Evolutionary conservation across 192 early-diverging fungal species (phyloP).

Genomic region (Linnemannia elongata): DNA sequence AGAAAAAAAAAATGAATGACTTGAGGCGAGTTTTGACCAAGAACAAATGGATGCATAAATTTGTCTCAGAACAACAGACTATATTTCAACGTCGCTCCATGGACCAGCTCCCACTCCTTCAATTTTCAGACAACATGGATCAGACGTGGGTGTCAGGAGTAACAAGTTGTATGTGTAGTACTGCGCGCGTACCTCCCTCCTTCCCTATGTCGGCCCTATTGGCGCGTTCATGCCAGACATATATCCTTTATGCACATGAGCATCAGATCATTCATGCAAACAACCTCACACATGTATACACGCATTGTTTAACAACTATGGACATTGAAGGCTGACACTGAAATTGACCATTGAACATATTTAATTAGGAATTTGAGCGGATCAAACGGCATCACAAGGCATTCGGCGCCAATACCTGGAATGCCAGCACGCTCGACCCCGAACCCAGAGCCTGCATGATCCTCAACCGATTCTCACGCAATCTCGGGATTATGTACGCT

Average conservation of each 20-base stretch:
- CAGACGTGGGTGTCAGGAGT: background rate
- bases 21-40: background rate
- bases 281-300: background rate
- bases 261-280: conserved; percentile 1
- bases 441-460: conserved; percentile 57
- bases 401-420: conserved; percentile 42
- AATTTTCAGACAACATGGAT: background rate
- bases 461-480: conserved; percentile 53
- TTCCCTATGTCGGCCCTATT: too few species aligned
- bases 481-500: conserved; percentile 51
- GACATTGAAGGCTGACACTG: background rate
- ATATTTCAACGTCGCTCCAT: background rate
- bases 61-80: background rate
- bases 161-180: background rate
- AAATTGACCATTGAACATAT: background rate
- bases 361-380: conserved; percentile 42
- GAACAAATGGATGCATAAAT: background rate
- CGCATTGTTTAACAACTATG: background rate
- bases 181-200: background rate
- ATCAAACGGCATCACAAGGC: conserved; percentile 45
- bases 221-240: background rate
- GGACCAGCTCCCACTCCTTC: background rate
- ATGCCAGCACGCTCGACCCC: conserved; percentile 32
- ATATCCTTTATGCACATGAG: background rate
- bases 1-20: background rate